A percentile compares a stretch with the other conserved stretches of the same genome.
phyloP scores from a whole-genome alignment of 805 yeast genomes.

The Starmerella riodocensis region DNA sequence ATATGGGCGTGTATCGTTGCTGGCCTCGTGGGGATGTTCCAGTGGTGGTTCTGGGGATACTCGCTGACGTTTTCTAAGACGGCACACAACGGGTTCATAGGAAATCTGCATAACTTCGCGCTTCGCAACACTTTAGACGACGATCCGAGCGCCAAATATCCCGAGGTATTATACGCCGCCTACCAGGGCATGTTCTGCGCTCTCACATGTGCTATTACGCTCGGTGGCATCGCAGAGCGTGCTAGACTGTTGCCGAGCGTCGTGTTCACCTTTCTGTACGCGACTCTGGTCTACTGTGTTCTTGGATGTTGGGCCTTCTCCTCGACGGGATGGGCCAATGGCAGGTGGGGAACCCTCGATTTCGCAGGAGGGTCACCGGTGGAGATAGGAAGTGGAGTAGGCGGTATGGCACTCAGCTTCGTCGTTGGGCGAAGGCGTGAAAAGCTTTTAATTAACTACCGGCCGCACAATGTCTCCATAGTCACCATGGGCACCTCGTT shows the following conservation, averaged over 20 bases:
- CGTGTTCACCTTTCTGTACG: constrained; percentile 74
- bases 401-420: constrained; percentile 54
- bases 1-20: constrained; percentile 70
- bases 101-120: constrained; percentile 73
- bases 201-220: constrained; percentile 81
- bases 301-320: constrained; percentile 96
- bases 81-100: constrained; percentile 75
- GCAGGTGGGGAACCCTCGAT: constrained; percentile 80
- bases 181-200: constrained; percentile 86
- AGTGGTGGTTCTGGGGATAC: constrained; percentile 99
- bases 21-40: constrained; percentile 60
- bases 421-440: constrained; percentile 60
- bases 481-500: constrained; percentile 78
- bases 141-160: constrained; percentile 38
- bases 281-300: constrained; percentile 86
- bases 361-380: constrained; percentile 99
- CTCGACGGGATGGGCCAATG: constrained; percentile 77
- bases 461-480: constrained; percentile 90
- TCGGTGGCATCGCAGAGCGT: constrained; percentile 88
- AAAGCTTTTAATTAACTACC: constrained; percentile 61
- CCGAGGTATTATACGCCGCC: constrained; percentile 71
- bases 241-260: constrained; percentile 78
- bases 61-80: constrained; percentile 75
- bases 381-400: constrained; percentile 80
- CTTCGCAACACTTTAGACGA: constrained; percentile 53